Base-by-base conservation (phyloP, 176 grass and related monocot genomes). In the Otatea glauca region DNA sequence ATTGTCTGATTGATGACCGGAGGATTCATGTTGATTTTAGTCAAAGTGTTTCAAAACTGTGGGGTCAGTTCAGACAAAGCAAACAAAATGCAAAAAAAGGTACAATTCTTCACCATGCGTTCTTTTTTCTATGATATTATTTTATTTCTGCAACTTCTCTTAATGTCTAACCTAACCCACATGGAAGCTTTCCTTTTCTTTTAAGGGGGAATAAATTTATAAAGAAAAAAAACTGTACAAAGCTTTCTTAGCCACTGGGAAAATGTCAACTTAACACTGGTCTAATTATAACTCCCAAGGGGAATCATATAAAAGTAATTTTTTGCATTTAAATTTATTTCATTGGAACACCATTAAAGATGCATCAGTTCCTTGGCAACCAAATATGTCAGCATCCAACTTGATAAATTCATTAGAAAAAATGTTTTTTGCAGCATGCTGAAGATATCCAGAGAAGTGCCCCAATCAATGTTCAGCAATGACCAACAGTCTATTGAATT, bases 11-110 rank as follows among this genome's bases (percentile, higher is more conserved):
- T 87, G 96, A 98, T 77, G 96, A 98, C 55, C 76, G 93, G 61
- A 94, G 96, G 85, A 98, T 98, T 35, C 96, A 98, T 85, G 96
- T 98, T 80, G 96, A 98, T 92, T 98, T 98, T 75, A 98, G 91
- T 65, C 96, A 98, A 81, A 98, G 96, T 89, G 96, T 98, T 83
- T 86, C 96, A 56, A 95, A 88, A 76, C 84, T 98, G 25, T 98
- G 96, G 96, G 90, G 91, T 75, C 96, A 98, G 68, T 98, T 85
- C 79, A 94, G 96, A 81, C 96, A 93, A 70, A 91, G 89, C 45
- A 98, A 98, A 87, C 95, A 70, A 77, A 93, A 88, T 90, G 70
- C 78, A 62, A 88, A 85, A 80, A 94, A 90, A 94, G 96, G 96
- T 98, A 90, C 45, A 59, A 6, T 29, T 75, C 20, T 59, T 70